Conservation (phyloP, 306 rosid genomes). For the Cucurbita pepo region DNA sequence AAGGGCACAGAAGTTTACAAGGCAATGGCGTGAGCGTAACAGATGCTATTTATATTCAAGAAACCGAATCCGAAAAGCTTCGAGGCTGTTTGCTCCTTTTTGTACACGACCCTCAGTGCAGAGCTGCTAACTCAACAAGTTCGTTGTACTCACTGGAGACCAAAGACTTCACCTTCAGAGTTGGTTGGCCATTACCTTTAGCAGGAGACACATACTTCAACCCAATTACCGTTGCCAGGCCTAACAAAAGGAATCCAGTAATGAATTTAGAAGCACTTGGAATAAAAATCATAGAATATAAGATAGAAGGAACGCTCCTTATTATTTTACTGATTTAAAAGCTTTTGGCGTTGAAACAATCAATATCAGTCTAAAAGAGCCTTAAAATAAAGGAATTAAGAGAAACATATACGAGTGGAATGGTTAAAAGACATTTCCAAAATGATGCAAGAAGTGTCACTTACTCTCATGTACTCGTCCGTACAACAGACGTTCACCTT, state of each 20-base stretch:
- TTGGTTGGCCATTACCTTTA: constrained; percentile 28
- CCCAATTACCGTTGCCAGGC: constrained; percentile 68
- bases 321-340: neutral
- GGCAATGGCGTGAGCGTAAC: neutral
- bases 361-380: neutral
- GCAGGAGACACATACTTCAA: constrained; percentile 58
- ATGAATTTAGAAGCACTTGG: neutral
- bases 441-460: constrained; percentile 5
- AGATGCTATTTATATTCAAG: neutral
- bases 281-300: neutral
- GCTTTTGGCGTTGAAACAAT: neutral
- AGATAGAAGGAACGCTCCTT: neutral
- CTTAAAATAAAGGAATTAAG: neutral
- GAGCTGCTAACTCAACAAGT: constrained; percentile 54
- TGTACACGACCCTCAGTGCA: constrained; percentile 18
- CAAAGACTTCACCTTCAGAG: constrained; percentile 47
- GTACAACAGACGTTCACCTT: constrained; percentile 60
- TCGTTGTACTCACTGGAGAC: constrained; percentile 42
- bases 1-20: neutral
- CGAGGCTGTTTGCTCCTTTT: neutral
- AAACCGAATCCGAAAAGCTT: neutral
- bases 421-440: neutral
- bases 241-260: constrained; percentile 14
- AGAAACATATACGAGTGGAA: neutral
- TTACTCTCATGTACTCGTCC: constrained; percentile 70